Base-by-base conservation (phyloP, 306 rosid species). In the Begonia fuchsioides region DNA sequence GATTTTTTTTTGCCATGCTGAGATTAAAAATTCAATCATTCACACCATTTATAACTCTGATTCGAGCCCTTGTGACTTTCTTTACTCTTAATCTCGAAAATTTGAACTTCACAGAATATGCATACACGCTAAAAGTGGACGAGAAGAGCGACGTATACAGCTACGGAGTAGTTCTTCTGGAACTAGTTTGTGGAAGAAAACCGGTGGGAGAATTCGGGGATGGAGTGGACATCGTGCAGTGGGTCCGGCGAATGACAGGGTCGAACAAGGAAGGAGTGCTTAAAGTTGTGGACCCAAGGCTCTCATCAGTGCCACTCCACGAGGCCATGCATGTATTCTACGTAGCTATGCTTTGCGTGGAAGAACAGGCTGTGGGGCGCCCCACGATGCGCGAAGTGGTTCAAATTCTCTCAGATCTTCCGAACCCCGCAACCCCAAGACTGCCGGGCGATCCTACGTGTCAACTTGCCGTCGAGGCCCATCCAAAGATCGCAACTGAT, bases 301-400 rank as follows among this genome's bases (percentile, higher is more conserved):
- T 87, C 55, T 72, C 94, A 12, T 74, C 94, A 11, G 82, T 82
- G 49, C 98, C 98, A 6, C 83, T 90, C 54, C 72, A 79, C 8
- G 95, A 85, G 59, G 87, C 82, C 43, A 82, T 76, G 78, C 95
- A 90, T 60, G 76, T 85, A 2, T 90, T 90, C 71, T 81, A 90
- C 32, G 93, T 90, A 9, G 98, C 98, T 20, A 73, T 90, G 84
- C 75, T 90, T 1, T 90, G 98, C 18, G 98, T 90, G 12, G 98
- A 90, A 67, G 98, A 90, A 51, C 98, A 85, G 11, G 98, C 95
- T 3, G 93, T 90, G 13, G 95, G 85, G 70, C 73, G 98, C 19
- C 98, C 95, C 26, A 85, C 98, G 3, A 90, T 90, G 98, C 71
- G 98, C 0, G 98, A 90, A 68, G 98, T 90, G 17, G 94, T 90